Evolutionary conservation across 345 rosid genomes (phyloP).

Genomic region (Xanthoceras sorbifolium): DNA sequence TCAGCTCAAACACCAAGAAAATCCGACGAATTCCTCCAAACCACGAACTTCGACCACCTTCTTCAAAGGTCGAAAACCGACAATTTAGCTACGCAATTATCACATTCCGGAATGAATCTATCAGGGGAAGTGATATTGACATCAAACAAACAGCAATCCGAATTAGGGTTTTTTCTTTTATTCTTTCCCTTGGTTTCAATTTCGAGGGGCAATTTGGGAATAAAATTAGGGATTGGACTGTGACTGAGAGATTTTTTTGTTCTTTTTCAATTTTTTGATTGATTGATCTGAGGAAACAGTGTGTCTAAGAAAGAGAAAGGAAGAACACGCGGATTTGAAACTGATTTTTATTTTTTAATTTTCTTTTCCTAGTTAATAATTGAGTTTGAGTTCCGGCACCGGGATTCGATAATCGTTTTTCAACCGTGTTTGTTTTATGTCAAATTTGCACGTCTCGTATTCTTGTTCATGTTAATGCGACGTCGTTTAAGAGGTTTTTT

Average conservation of each 20-base stretch:
- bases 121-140: background rate
- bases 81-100: background rate
- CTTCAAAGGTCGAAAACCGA: background rate
- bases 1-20: background rate
- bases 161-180: background rate
- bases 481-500: too few relatives aligned
- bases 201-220: constrained; percentile 3
- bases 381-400: constrained; percentile 38
- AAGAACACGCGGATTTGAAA: constrained; percentile 46
- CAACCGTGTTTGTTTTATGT: constrained; percentile 2
- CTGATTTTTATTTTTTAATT: constrained; percentile 12
- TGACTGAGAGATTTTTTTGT: background rate
- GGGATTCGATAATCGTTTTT: background rate
- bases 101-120: background rate
- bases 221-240: constrained; percentile 20
- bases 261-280: background rate
- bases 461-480: too few relatives aligned
- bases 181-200: too few relatives aligned
- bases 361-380: constrained; percentile 29
- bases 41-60: background rate
- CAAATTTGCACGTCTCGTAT: background rate
- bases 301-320: constrained; percentile 27
- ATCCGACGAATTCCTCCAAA: background rate
- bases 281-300: constrained; percentile 3
- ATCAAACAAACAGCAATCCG: background rate